A percentile compares a stretch with the other conserved stretches of the same genome.
Conservation (phyloP, 306 rosid species). For the Benincasa hispida region DNA sequence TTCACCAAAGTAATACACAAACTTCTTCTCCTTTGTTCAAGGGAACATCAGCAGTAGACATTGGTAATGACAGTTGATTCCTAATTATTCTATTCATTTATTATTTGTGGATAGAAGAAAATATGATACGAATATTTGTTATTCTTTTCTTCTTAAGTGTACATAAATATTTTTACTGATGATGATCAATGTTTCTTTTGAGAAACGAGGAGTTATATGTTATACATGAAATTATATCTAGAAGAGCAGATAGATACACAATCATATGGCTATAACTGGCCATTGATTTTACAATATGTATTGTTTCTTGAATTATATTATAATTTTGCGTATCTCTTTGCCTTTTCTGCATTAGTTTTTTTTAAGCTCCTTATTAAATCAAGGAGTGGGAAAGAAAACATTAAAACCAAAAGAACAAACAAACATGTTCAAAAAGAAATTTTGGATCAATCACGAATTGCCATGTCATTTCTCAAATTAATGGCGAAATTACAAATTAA, state of each 20-base stretch:
- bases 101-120: constrained; percentile 9
- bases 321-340: neutral
- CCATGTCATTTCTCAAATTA: too few species aligned
- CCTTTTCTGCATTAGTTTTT: neutral
- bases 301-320: neutral
- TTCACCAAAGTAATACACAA: neutral
- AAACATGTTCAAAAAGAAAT: too few species aligned
- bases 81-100: neutral
- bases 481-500: too few species aligned
- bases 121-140: constrained; percentile 2
- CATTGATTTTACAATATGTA: neutral
- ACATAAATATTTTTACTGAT: neutral
- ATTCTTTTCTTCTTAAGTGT: neutral
- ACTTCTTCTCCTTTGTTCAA: constrained; percentile 5
- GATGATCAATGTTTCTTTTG: neutral
- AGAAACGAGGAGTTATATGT: neutral
- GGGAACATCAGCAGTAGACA: constrained; percentile 1
- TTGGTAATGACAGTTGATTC: neutral
- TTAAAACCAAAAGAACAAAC: neutral
- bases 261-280: neutral
- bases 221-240: neutral
- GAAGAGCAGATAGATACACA: neutral
- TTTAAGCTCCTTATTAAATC: neutral
- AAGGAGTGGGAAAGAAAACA: too few species aligned
- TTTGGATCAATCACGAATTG: too few species aligned